Conservation (phyloP, 441 rosid genomes). For the Jatropha podagrica region DNA sequence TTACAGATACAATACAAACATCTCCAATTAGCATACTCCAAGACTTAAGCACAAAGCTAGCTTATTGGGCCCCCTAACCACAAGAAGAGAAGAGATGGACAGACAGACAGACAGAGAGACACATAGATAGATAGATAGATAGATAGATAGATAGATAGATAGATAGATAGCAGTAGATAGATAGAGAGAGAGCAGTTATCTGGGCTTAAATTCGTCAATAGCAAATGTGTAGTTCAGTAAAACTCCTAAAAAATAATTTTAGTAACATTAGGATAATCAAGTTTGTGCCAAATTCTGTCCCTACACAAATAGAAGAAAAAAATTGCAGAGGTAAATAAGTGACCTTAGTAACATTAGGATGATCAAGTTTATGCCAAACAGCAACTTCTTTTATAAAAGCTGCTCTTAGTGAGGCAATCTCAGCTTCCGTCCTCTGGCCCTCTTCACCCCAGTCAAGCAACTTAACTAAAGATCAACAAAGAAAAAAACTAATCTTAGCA, state of each 20-base stretch:
- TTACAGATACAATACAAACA: neutral
- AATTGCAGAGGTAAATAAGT: conserved; percentile 6
- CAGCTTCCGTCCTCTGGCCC: conserved; percentile 92
- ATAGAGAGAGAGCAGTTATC: neutral
- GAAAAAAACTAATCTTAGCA: conserved; percentile 16
- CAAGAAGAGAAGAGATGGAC: neutral
- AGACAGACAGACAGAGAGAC: neutral
- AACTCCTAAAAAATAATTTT: too few species aligned
- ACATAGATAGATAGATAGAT: too few species aligned
- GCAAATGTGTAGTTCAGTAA: neutral
- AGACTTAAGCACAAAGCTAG: neutral
- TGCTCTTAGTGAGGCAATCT: conserved; percentile 68
- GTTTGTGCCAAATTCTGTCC: neutral
- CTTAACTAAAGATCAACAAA: conserved; percentile 56
- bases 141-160: too few species aligned
- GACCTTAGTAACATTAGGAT: conserved; percentile 98
- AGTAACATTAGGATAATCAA: too few species aligned
- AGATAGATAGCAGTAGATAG: neutral
- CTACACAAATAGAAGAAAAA: neutral
- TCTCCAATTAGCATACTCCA: neutral
- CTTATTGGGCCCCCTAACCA: neutral
- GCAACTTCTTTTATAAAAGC: conserved; percentile 91
- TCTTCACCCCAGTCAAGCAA: conserved; percentile 99
- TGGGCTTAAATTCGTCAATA: neutral
- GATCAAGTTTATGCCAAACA: conserved; percentile 96